These are phyloP conservation scores for Bruguiera gymnorhiza DNA, from an alignment of 345 rosid genomes.

Conservation along the genomic window DNA sequence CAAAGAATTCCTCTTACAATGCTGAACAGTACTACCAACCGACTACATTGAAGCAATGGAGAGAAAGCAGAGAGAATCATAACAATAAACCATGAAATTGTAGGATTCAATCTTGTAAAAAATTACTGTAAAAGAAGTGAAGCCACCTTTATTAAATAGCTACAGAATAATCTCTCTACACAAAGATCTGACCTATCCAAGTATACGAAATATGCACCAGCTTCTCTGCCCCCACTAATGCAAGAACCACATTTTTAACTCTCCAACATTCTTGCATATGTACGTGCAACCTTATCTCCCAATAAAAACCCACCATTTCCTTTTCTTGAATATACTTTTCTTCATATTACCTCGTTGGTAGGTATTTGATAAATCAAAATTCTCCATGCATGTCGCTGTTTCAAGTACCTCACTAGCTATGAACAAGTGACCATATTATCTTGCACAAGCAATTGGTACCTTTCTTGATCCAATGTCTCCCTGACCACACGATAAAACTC, in stretches of 20 bases:
- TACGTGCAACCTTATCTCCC: slow-evolving; percentile 19
- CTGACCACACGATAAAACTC: slow-evolving; percentile 61
- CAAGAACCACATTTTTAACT: slow-evolving; percentile 12
- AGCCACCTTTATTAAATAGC: slow-evolving; percentile 5
- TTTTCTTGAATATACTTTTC: slow-evolving; percentile 13
- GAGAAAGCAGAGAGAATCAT: no score
- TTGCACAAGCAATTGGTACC: slow-evolving; percentile 28
- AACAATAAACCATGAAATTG: background rate
- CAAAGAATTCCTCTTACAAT: no score
- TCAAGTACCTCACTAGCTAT: slow-evolving; percentile 30
- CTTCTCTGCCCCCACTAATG: slow-evolving; percentile 11
- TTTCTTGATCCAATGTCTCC: slow-evolving; percentile 51
- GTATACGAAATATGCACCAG: slow-evolving; percentile 13
- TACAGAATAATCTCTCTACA: slow-evolving; percentile 19
- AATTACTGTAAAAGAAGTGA: background rate
- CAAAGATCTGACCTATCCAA: slow-evolving; percentile 13
- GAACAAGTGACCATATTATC: slow-evolving; percentile 59
- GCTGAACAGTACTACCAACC: no score
- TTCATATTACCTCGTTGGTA: slow-evolving; percentile 8
- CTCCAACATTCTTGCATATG: slow-evolving; percentile 23
- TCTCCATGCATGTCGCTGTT: slow-evolving; percentile 18
- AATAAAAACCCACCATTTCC: slow-evolving; percentile 16
- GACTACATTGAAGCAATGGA: no score
- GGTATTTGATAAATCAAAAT: slow-evolving; percentile 16
- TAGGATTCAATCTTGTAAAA: background rate